Conservation (phyloP, 2,329 filamentous ascomycete genomes). For the Fusarium pseudograminearum region DNA sequence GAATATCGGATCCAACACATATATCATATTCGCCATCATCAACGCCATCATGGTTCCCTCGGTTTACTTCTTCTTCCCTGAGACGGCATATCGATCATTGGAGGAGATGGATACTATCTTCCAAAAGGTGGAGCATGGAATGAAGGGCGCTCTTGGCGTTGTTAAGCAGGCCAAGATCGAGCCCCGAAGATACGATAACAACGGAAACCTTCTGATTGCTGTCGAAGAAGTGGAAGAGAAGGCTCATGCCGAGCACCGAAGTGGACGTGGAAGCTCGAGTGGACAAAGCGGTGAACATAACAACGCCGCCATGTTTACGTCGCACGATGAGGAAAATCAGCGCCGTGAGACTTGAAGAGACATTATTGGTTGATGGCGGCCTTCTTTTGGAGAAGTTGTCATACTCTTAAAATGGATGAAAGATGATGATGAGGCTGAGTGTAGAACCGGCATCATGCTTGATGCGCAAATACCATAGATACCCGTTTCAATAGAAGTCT, state of each 20-base stretch:
- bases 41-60: conserved; percentile 70
- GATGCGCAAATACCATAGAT: conserved; percentile 26
- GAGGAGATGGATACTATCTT: conserved; percentile 77
- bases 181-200: conserved; percentile 68
- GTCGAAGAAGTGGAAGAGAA: conserved; percentile 59
- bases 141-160: conserved; percentile 52
- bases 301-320: conserved; percentile 48
- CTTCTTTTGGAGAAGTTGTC: neutral
- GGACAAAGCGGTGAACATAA: conserved; percentile 36
- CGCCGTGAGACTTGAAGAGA: conserved; percentile 35
- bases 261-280: conserved; percentile 46
- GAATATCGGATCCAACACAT: conserved; percentile 69
- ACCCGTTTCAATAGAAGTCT: conserved; percentile 23
- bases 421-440: neutral
- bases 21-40: conserved; percentile 75
- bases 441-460: conserved; percentile 4
- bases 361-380: neutral
- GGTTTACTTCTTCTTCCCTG: conserved; percentile 73
- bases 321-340: conserved; percentile 53
- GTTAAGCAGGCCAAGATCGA: conserved; percentile 58
- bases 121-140: conserved; percentile 63
- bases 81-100: conserved; percentile 72
- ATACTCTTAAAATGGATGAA: conserved; percentile 8
- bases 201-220: conserved; percentile 67
- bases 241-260: conserved; percentile 46